These are phyloP conservation scores for Termitomyces sp. DNA, from an alignment of 768 basidiomycete genomes.

Conservation along the genomic window DNA sequence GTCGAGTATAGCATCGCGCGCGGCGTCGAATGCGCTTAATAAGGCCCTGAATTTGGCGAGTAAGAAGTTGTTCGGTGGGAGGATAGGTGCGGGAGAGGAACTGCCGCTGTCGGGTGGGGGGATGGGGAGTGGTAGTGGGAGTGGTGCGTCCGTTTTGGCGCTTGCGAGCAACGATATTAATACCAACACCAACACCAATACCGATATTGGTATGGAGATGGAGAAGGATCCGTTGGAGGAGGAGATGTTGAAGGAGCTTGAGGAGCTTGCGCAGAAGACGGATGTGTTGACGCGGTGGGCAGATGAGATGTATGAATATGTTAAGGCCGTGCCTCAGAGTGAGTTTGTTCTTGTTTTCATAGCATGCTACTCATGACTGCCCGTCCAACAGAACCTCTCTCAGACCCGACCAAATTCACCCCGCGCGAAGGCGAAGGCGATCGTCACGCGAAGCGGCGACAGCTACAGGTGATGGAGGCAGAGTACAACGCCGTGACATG, in stretches of 20 bases:
- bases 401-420: slow-evolving; percentile 74
- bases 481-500: slow-evolving; percentile 84
- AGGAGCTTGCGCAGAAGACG: slow-evolving; percentile 95
- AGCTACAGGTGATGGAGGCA: slow-evolving; percentile 73
- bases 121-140: slow-evolving; percentile 9
- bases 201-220: slow-evolving; percentile 22
- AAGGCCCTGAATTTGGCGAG: slow-evolving; percentile 79
- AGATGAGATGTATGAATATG: slow-evolving; percentile 89
- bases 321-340: slow-evolving; percentile 85
- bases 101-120: not conserved
- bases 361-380: no score
- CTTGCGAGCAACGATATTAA: no score
- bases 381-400: slow-evolving; percentile 59
- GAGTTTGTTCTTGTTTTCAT: slow-evolving; percentile 24
- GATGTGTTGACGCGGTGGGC: slow-evolving; percentile 91
- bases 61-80: slow-evolving; percentile 60
- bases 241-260: slow-evolving; percentile 71
- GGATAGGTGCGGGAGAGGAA: not conserved
- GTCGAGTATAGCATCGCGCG: slow-evolving; percentile 55
- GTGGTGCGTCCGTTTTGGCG: slow-evolving; percentile 5
- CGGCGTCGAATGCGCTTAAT: slow-evolving; percentile 70
- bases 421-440: slow-evolving; percentile 72
- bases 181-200: slow-evolving; percentile 10
- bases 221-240: slow-evolving; percentile 73
- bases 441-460: slow-evolving; percentile 63